Evolutionary conservation across 345 rosid species (phyloP), one percentile per base, ranked within the genome.

Genomic region (Zanthoxylum bungeanum): DNA sequence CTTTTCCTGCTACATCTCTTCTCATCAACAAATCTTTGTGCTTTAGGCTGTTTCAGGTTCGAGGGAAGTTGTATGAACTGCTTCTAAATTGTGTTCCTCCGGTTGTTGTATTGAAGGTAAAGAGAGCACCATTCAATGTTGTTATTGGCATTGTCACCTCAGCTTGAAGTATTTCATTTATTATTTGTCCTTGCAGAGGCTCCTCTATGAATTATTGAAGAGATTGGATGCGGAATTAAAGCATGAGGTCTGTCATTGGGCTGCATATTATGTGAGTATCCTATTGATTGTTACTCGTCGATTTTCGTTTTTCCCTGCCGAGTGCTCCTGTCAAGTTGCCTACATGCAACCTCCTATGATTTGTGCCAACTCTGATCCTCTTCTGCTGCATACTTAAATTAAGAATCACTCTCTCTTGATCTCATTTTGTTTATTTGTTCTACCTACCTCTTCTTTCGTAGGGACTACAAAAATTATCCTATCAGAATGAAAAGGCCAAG

Each of bases 171-270:
- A 56, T 68, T 39, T 72, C 7, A 42, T 57, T 42, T 11, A 56
- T 64, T 34, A 58, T 5, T 60, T 51, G 9, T 52, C 68, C 53
- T 59, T 68, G 61, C 93, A 95, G 98, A 88, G 83, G 72, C 85
- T 92, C 71, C 89, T 88, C 52, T 80, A 83, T 69, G 98, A 95
- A 79, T 80, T 95, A 74, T 73, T 92, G 84, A 89, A 84, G 89
- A 92, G 86, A 84, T 80, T 92, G 60, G 99, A 95, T 80, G 87
- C 90, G 8, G 98, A 95, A 70, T 81, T 92, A 53, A 95, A 95
- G 88, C 98, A 89, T 72, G 97, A 95, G 85, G 82, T 88, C 68
- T 84, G 97, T 80, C 98, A 89, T 69, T 95, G 98, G 98, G 99
- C 98, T 28, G 96, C 98, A 64, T 92, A 92, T 82, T 89, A 95